Conservation (phyloP, 495 filamentous ascomycete genomes). For the Trichoderma erinaceum region DNA sequence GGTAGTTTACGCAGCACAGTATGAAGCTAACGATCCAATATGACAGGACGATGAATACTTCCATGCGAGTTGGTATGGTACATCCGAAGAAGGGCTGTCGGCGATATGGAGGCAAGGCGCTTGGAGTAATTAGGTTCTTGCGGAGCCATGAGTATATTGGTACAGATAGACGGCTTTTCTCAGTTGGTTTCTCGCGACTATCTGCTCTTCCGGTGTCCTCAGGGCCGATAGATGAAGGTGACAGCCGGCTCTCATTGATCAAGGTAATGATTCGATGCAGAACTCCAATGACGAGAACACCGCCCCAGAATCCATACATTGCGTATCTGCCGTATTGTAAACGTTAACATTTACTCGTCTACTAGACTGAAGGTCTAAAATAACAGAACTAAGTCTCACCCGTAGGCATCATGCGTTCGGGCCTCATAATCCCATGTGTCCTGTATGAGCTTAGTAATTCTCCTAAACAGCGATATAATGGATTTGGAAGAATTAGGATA, state of each 20-base stretch:
- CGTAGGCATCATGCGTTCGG: conserved; percentile 3
- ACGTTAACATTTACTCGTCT: not conserved
- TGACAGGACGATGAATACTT: conserved; percentile 32
- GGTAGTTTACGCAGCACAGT: conserved; percentile 35
- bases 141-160: not conserved
- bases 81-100: conserved; percentile 11
- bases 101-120: not conserved
- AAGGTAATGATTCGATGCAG: conserved; percentile 5
- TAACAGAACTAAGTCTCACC: conserved; percentile 5
- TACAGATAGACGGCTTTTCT: not conserved
- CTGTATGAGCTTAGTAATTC: not conserved
- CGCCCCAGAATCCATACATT: conserved; percentile 19
- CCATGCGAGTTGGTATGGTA: conserved; percentile 37
- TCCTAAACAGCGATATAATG: not conserved
- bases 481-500: not conserved
- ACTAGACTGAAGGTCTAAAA: not conserved
- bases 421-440: conserved; percentile 8
- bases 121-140: not conserved
- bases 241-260: conserved; percentile 21
- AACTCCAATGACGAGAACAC: conserved; percentile 15
- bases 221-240: not conserved
- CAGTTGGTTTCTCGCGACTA: not conserved
- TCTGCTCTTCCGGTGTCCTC: not conserved
- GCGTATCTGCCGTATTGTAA: conserved; percentile 8
- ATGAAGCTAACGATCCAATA: conserved; percentile 39